Base-by-base conservation (phyloP, 805 yeast genomes). In the Cephaloascus albidus region DNA sequence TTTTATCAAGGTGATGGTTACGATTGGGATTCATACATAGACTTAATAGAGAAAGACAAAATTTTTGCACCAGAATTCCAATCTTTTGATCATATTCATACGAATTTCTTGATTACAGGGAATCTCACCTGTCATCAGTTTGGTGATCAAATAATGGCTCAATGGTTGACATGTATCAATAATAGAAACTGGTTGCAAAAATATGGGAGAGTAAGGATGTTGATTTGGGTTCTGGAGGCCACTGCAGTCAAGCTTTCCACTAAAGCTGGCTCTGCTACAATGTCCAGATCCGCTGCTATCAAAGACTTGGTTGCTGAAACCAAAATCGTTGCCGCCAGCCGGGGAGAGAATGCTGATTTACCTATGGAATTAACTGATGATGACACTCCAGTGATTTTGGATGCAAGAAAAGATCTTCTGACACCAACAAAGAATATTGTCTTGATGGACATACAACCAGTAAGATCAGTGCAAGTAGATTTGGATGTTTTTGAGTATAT, bases 141-240 rank as follows among this genome's bases (percentile, higher is more conserved):
- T 42, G 84, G 83, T 10, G 93, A 82, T 53, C 77, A 81, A 38
- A 68, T 85, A 15, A 56, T 83, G 19, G 78, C 83, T 41, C 95
- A 86, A 58, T 83, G 87, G 78, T 55, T 83, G 26, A 72, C 71
- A 43, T 83, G 94, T 57, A 62, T 80, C 20, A 78, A 74, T 0
- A 70, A 80, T 52, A 65, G 71, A 37, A 84, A 83, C 51, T 86
- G 95, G 96, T 54, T 85, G 6, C 81, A 78, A 45, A 65, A 68
- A 47, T 83, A 71, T 56, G 72, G 95, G 6, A 70, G 82, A 37
- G 89, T 88, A 2, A 68, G 85, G 28, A 23, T 23, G 28, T 23
- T 23, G 15, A n/a, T 31, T 31, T 31, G 15, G 33, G 18, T 31
- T 5, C 16, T 16, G 15, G 17, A 31, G 5, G 33, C 8, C 6